A percentile compares a stretch with the other conserved stretches of the same genome.
Conservation (phyloP, 495 filamentous ascomycete genomes). For the Stereocaulon alpinum region DNA sequence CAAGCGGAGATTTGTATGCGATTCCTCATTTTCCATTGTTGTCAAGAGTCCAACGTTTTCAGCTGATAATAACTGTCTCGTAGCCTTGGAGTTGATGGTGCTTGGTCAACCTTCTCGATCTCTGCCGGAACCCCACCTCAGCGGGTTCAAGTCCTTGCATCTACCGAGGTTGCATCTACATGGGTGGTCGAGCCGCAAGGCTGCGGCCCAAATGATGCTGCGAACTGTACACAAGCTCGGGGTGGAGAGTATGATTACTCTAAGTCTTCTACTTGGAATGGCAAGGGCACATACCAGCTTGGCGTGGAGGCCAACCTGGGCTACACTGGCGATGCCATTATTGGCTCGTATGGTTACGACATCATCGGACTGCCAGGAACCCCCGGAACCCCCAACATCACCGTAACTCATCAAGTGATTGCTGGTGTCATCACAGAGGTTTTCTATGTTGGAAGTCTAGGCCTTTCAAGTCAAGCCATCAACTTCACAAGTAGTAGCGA, state of each 20-base stretch:
- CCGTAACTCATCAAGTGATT: slow-evolving; percentile 39
- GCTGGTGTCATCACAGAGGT: slow-evolving; percentile 44
- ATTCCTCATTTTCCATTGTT: neutral
- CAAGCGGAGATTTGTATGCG: slow-evolving; percentile 22
- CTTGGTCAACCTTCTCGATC: slow-evolving; percentile 30
- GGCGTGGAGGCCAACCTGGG: slow-evolving; percentile 38
- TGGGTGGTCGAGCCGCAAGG: slow-evolving; percentile 41
- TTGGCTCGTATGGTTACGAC: slow-evolving; percentile 52
- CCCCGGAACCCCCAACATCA: slow-evolving; percentile 30
- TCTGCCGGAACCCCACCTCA: slow-evolving; percentile 30
- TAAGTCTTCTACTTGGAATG: slow-evolving; percentile 46
- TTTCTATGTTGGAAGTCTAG: slow-evolving; percentile 49
- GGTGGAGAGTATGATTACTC: slow-evolving; percentile 43
- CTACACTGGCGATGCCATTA: slow-evolving; percentile 42
- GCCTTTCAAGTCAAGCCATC: slow-evolving; percentile 35
- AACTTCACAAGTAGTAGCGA: slow-evolving; percentile 28
- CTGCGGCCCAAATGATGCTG: slow-evolving; percentile 21
- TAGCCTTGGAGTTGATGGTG: slow-evolving; percentile 29
- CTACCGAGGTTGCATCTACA: slow-evolving; percentile 25
- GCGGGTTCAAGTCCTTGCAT: slow-evolving; percentile 26
- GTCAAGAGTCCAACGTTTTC: neutral
- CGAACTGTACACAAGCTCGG: slow-evolving; percentile 28
- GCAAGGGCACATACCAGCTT: slow-evolving; percentile 43
- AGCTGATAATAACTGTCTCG: slow-evolving; percentile 3
- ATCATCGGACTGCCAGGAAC: slow-evolving; percentile 33